These are phyloP conservation scores for Candida dubliniensis DNA, from an alignment of 1,139 yeast species.

Conservation along the genomic window DNA sequence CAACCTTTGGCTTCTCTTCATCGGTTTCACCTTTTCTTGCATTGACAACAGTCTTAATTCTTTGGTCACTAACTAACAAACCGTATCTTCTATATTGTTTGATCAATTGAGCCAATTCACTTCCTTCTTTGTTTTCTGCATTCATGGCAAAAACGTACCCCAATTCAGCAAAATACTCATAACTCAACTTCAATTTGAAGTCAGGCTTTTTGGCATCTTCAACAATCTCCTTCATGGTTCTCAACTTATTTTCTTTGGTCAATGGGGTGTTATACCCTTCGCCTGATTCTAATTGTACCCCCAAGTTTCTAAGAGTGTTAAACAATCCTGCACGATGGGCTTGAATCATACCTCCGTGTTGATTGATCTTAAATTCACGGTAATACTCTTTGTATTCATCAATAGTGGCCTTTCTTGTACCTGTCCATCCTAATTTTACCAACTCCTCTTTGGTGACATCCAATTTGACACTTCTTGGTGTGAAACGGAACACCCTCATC, in stretches of 20 bases:
- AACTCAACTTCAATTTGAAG: conserved; percentile 47
- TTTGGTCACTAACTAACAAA: conserved; percentile 49
- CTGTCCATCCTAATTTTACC: conserved; percentile 85
- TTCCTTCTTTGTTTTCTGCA: conserved; percentile 31
- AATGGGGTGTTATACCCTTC: conserved; percentile 81
- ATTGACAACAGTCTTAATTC: conserved; percentile 38
- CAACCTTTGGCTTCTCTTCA: background rate
- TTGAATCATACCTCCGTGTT: conserved; percentile 73
- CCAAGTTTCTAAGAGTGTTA: conserved; percentile 57
- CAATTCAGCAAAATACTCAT: conserved; percentile 53
- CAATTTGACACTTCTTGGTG: conserved; percentile 29
- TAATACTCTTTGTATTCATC: conserved; percentile 73
- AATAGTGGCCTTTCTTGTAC: conserved; percentile 70
- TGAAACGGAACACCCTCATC: conserved; percentile 29
- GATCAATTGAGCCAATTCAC: conserved; percentile 39
- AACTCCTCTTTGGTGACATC: conserved; percentile 57
- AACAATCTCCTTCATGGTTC: conserved; percentile 24
- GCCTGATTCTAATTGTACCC: conserved; percentile 62
- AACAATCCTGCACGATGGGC: conserved; percentile 78
- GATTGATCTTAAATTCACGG: conserved; percentile 63
- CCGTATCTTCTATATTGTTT: conserved; percentile 65
- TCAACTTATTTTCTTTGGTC: conserved; percentile 24
- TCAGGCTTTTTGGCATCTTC: conserved; percentile 20
- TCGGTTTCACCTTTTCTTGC: conserved; percentile 31
- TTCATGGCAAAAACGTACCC: conserved; percentile 46